Base-by-base conservation (phyloP, 2,329 filamentous ascomycete species). In the Penicillium hordei region DNA sequence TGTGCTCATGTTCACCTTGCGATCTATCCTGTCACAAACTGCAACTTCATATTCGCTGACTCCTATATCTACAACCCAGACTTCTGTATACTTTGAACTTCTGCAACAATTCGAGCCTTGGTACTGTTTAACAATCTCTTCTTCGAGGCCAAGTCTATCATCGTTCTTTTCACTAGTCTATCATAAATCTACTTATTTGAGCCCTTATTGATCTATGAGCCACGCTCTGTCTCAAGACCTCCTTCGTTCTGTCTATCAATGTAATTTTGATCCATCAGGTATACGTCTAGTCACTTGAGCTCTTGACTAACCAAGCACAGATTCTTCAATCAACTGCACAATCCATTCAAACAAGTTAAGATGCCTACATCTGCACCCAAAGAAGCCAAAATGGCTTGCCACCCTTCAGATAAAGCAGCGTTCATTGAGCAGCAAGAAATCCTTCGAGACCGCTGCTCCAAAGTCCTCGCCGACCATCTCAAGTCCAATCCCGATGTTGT, bases 341-440 rank as follows among this genome's bases (percentile, higher is more conserved):
- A 10, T 15, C 27, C 21, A 13, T 10, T 0, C 15, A 17, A 2
- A 3, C 9, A 45, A n/a, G n/a, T 3, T 10, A 29, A 45, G 29
- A 46, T 46, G 44, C 15, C 40, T n/a, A 2, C 15, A 27, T 0
- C 2, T 2, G 19, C 17, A 57, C 19, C 42, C 8, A 33, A 51
- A 8, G 25, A 31, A 12, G 52, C 34, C 43, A 33, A 17, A 27
- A 54, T 54, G 52, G 52, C 52, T 3, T 54, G 43, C 52, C 13
- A 3, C 10, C 7, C n/a, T 13, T 9, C 36, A 8, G 43, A n/a
- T 1, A 34, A n/a, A 23, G n/a, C 17, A 21, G 17, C 3, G 4
- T 54, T 54, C 43, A 31, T 48, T 6, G 27, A 36, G 9, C 27
- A 48, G 25, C 52, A 33, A 7, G 6, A 23, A n/a, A 5, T n/a